Base-by-base conservation (phyloP, 1,284 basidiomycete genomes). In the Ceratobasidium sp. region DNA sequence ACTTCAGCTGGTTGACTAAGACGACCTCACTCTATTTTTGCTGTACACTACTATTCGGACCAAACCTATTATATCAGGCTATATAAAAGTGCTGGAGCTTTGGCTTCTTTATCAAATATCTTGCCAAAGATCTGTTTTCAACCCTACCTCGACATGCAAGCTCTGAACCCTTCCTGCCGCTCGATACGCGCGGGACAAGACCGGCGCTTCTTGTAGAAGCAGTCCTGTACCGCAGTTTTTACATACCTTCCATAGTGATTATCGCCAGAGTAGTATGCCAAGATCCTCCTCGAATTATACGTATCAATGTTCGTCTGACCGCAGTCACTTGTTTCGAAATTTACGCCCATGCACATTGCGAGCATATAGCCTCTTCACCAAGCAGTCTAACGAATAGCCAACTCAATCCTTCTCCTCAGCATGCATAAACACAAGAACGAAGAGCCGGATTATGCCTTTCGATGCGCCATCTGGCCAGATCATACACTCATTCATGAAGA, bases 401-500 rank as follows among this genome's bases (percentile, higher is more conserved):
- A 60, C 56, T 26, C 51, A 53, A 23, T 53, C 23, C 45, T 47
- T 26, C 6, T 7, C 23, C n/a, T 53, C 49, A 10, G n/a, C 23
- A 26, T 53, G 51, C 51, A 53, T 11, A 53, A 53, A 11, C 51
- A 23, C n/a, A 53, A 53, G n/a, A 23, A 26, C 23, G 7, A 45
- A 7, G 51, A 47, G 45, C 45, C 15, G 13, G 28, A 33, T 23
- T 45, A 33, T 28, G 47, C 13, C 23, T 28, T 37, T n/a, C 37
- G 51, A 33, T 51, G 42, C 47, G 45, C 20, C 3, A 45, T 4
- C 10, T 71, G 51, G 74, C 31, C 61, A 31, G 68, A 54, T 58
- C 42, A 64, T 5, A 56, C n/a, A 13, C 74, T 76, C 42, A 56
- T 76, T 42, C 28, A 28, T 20, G 49, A 76, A 49, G 61, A 76